These are phyloP conservation scores for Guadua angustifolia DNA, from an alignment of 176 grass and related monocot genomes.

Conservation along the genomic window DNA sequence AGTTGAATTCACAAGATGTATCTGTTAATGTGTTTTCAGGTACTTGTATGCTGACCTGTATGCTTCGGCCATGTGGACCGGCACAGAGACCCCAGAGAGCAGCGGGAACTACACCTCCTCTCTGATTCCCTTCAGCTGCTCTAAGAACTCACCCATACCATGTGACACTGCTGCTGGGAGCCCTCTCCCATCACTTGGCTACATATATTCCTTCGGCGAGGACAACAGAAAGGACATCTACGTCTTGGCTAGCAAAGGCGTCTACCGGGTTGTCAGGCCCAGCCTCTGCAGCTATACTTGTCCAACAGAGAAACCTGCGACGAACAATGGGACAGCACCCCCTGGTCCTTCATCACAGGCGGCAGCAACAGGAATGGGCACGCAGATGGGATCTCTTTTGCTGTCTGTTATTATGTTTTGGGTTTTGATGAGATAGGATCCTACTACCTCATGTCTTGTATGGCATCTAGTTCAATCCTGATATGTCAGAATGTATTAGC, in stretches of 20 bases:
- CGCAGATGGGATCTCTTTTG: conserved; percentile 17
- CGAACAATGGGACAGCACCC: conserved; percentile 18
- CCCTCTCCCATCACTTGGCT: conserved; percentile 61
- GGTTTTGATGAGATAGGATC: conserved; percentile 44
- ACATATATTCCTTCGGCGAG: conserved; percentile 80
- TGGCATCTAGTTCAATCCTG: background rate
- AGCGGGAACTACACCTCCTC: conserved; percentile 65
- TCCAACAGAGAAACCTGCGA: conserved; percentile 56
- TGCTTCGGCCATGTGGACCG: conserved; percentile 61
- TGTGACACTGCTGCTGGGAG: conserved; percentile 56
- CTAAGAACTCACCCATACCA: conserved; percentile 55
- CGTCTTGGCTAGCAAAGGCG: conserved; percentile 64
- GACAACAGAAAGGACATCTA: conserved; percentile 86
- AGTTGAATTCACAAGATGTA: background rate
- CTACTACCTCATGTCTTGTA: background rate
- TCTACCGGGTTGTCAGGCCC: conserved; percentile 77
- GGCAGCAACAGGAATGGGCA: conserved; percentile 3
- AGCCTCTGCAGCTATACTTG: conserved; percentile 72
- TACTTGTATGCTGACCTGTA: conserved; percentile 82
- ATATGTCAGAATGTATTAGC: background rate
- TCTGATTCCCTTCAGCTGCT: conserved; percentile 63
- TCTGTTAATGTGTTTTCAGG: conserved; percentile 45
- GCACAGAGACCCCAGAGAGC: conserved; percentile 67
- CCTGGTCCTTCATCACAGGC: conserved; percentile 45
- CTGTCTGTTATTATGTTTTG: conserved; percentile 39